Conservation (phyloP, 805 yeast species). For the Ogataea siamensis region DNA sequence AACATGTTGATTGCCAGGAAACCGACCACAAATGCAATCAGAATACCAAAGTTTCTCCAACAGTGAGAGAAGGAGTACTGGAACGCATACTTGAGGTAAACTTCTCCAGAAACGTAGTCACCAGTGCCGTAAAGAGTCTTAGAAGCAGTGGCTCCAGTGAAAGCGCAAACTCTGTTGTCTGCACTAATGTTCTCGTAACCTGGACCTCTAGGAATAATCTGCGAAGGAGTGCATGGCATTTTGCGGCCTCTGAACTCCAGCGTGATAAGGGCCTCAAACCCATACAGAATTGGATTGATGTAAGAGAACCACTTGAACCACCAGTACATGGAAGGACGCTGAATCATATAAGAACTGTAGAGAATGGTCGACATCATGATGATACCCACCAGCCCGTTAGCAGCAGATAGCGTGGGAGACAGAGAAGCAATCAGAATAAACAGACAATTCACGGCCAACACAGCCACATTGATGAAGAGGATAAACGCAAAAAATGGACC, state of each 20-base stretch:
- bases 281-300: slow-evolving; percentile 47
- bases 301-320: slow-evolving; percentile 62
- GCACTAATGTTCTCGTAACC: slow-evolving; percentile 45
- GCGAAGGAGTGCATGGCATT: slow-evolving; percentile 44
- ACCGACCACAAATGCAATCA: slow-evolving; percentile 41
- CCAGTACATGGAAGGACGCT: slow-evolving; percentile 54
- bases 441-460: slow-evolving; percentile 47
- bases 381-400: slow-evolving; percentile 60
- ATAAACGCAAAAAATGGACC: slow-evolving; percentile 54
- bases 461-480: slow-evolving; percentile 38
- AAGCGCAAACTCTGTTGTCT: slow-evolving; percentile 47
- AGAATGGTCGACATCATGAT: slow-evolving; percentile 47
- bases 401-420: slow-evolving; percentile 49
- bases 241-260: slow-evolving; percentile 55
- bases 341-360: slow-evolving; percentile 68
- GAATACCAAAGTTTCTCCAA: slow-evolving; percentile 77
- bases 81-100: slow-evolving; percentile 44
- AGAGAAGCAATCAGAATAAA: slow-evolving; percentile 55
- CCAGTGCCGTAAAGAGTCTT: slow-evolving; percentile 24
- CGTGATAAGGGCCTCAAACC: slow-evolving; percentile 53
- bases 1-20: slow-evolving; percentile 34
- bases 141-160: slow-evolving; percentile 45
- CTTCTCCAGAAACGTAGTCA: slow-evolving; percentile 49
- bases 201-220: slow-evolving; percentile 53
- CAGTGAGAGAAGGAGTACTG: slow-evolving; percentile 54